phyloP scores from a whole-genome alignment of 2,329 filamentous ascomycete species.

The Penicillium brasilianum region DNA sequence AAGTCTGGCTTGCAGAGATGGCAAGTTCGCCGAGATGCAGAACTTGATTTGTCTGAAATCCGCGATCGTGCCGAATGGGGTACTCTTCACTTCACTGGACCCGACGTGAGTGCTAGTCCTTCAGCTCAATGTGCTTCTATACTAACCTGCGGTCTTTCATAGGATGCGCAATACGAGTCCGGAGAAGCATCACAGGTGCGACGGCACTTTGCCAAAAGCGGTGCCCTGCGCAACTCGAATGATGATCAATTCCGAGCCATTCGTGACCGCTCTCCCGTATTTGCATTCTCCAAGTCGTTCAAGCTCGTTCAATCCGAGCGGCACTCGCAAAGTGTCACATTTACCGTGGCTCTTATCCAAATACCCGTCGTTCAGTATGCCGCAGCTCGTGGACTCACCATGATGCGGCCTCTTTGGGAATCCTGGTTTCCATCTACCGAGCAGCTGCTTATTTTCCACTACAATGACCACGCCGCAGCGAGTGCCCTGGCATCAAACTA shows the following conservation, averaged over 20 bases:
- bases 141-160: slow-evolving; percentile 17
- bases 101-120: slow-evolving; percentile 51
- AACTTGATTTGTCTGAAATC: slow-evolving; percentile 76
- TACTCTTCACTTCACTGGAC: slow-evolving; percentile 75
- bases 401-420: slow-evolving; percentile 80
- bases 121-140: background rate
- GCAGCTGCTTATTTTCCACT: slow-evolving; percentile 75
- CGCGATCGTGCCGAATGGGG: slow-evolving; percentile 83
- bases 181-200: slow-evolving; percentile 71
- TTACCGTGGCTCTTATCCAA: slow-evolving; percentile 78
- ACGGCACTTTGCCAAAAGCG: slow-evolving; percentile 70
- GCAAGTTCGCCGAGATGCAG: slow-evolving; percentile 50
- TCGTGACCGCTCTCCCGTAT: slow-evolving; percentile 79
- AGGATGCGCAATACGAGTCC: slow-evolving; percentile 69
- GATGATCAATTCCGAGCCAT: slow-evolving; percentile 72
- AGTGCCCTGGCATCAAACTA: slow-evolving; percentile 71
- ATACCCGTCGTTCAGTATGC: slow-evolving; percentile 81
- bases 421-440: slow-evolving; percentile 70
- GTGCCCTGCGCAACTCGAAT: slow-evolving; percentile 68
- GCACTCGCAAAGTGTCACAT: slow-evolving; percentile 65
- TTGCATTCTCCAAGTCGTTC: slow-evolving; percentile 75
- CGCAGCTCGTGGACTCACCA: slow-evolving; percentile 73
- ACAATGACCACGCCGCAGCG: slow-evolving; percentile 71
- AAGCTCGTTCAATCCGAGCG: slow-evolving; percentile 50
- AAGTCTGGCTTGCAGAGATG: slow-evolving; percentile 50